These are phyloP conservation scores for Claviceps capensis DNA, from an alignment of 2,329 filamentous ascomycete genomes.

Conservation along the genomic window DNA sequence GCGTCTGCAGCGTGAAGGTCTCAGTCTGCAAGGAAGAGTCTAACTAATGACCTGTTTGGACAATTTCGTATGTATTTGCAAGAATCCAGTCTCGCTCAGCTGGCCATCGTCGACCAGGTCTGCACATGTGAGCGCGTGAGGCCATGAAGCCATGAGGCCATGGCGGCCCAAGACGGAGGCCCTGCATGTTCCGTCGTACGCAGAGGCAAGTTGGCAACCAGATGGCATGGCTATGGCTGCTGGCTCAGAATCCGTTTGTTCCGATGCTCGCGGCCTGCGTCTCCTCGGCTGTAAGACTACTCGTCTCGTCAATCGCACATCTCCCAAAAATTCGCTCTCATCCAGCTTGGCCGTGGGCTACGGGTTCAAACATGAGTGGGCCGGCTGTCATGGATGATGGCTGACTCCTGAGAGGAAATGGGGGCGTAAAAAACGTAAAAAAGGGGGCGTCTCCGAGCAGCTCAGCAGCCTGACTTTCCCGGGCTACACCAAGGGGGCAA, in stretches of 20 bases:
- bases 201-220: background rate
- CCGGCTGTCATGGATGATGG: background rate
- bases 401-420: background rate
- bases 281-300: background rate
- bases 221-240: background rate
- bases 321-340: background rate
- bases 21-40: constrained; percentile 1
- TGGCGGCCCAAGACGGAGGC: background rate
- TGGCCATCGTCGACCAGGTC: background rate
- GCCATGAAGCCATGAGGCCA: background rate
- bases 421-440: background rate
- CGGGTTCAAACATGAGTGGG: background rate
- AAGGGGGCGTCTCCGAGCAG: background rate
- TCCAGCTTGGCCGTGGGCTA: background rate
- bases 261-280: background rate
- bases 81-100: background rate
- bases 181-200: background rate
- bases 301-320: background rate
- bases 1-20: background rate
- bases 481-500: background rate
- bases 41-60: background rate
- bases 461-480: background rate
- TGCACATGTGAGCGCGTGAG: background rate
- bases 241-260: background rate
- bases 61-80: background rate